Base-by-base conservation (phyloP, 2,329 filamentous ascomycete genomes). In the Xylariaceae sp. region DNA sequence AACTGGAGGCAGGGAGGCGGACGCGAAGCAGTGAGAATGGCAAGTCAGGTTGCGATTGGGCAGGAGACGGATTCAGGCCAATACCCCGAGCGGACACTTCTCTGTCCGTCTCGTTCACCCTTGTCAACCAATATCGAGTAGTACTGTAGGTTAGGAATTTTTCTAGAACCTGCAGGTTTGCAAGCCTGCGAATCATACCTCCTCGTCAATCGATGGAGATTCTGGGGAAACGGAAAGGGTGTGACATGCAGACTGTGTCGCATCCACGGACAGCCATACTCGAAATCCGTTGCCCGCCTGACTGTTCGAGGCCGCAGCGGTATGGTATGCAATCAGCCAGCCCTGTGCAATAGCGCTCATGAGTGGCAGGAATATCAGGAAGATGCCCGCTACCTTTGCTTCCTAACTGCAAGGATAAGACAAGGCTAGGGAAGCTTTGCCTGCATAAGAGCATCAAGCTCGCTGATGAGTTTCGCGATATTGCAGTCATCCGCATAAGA, bases 1-100 rank as follows among this genome's bases (percentile, higher is more conserved):
- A 37, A 36, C 38, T 36, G 35, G 38, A 34, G 31, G 33, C 34
- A 31, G 27, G 36, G 32, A 44, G 36, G 40, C 47, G 50, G 41
- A 44, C 42, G 43, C 38, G 43, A n/a, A n/a, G n/a, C n/a, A n/a
- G n/a, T 26, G 26, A 31, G 28, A 17, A 38, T 49, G 46, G 52
- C 46, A 28, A 26, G 31, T 35, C 31, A 23, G 27, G 34, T 5
- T 33, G 38, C 15, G 31, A 44, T 42, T 43, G 36, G 38, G 36
- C 40, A 24, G n/a, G 5, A 31, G 17, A 13, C 26, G 18, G 27
- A 40, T 23, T 24, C 15, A 27, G 34, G n/a, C n/a, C n/a, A n/a
- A n/a, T n/a, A n/a, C n/a, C n/a, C n/a, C n/a, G n/a, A n/a, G n/a
- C n/a, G n/a, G n/a, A n/a, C n/a, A n/a, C n/a, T n/a, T n/a, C n/a